Percentiles rank a stretch among this genome's conserved stretches.
These are phyloP conservation scores for Adansonia rubrostipa DNA, from an alignment of 441 rosid genomes.

Conservation along the genomic window DNA sequence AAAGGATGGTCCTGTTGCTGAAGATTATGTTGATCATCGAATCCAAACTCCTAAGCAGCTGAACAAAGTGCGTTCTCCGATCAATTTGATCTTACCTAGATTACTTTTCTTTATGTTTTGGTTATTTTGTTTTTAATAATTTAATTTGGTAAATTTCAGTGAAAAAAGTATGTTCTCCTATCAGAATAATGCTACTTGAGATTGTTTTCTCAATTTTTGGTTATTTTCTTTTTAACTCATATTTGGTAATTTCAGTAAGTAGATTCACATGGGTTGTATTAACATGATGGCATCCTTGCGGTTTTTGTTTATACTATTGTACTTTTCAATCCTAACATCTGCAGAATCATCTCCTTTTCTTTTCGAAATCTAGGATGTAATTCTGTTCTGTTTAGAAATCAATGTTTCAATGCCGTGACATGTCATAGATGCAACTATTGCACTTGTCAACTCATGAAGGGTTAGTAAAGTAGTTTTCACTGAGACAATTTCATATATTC, in stretches of 20 bases:
- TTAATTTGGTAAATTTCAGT: conserved; percentile 25
- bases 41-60: conserved; percentile 44
- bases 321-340: neutral
- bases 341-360: neutral
- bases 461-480: conserved; percentile 2
- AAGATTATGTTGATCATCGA: conserved; percentile 24
- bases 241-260: conserved; percentile 29
- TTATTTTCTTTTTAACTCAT: conserved; percentile 13
- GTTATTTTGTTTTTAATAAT: conserved; percentile 11
- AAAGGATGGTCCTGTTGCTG: conserved; percentile 36
- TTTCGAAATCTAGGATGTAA: conserved; percentile 1
- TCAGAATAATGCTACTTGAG: neutral
- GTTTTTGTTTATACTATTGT: conserved; percentile 6
- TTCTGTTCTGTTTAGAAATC: conserved; percentile 15
- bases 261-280: conserved; percentile 13
- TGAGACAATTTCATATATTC: neutral
- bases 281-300: neutral
- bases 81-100: conserved; percentile 10
- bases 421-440: conserved; percentile 10
- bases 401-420: conserved; percentile 20
- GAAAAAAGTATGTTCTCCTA: conserved; percentile 8
- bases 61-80: conserved; percentile 42
- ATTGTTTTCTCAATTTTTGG: conserved; percentile 19
- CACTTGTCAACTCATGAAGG: conserved; percentile 12
- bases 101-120: conserved; percentile 3